Base-by-base conservation (phyloP, 805 yeast genomes). In the Pichia thaimueangensis region DNA sequence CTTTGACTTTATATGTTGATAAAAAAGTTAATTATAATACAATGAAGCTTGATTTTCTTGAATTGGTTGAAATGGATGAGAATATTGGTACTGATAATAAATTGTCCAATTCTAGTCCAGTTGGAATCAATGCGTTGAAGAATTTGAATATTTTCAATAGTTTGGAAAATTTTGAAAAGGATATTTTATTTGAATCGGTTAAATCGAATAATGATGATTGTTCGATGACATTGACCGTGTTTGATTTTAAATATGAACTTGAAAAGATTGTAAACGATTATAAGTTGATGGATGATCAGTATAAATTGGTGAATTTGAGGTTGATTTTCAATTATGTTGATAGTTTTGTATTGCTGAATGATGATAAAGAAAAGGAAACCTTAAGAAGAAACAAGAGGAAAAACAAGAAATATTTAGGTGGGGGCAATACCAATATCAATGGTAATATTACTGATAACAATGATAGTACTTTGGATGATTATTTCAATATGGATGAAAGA, bases 281-380 rank as follows among this genome's bases (percentile, higher is more conserved):
- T 0, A 40, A 47, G 11, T 55, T 59, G 1, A 49, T 67, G 4
- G 24, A 45, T 23, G 31, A 48, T n/a, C n/a, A n/a, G n/a, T 81
- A 80, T 37, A 85, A 81, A 42, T 59, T 82, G 41, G 76, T 85
- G 80, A 80, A 78, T 50, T 59, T 82, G 45, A 73, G 73, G 45
- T 56, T 83, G 38, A 58, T 83, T 8, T 79, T 83, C 61, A 73
- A 79, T 13, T 83, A 68, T 60, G 69, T 75, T 31, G 86, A 82
- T 42, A 59, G 63, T 37, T n/a, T 48, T 62, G 32, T 38, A 25
- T 28, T 40, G 17, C 41, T 37, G 6, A 39, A 39, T 28, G 33
- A 33, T 15, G 41, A 22, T 27, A 41, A 24, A 12, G 41, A 42
- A 28, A 41, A 24, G 10, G 41, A 42, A 28, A 20, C 25, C 21